A percentile compares a stretch with the other conserved stretches of the same genome.
Conservation (phyloP, 108 stramenopile species). For the Parmales sp. region DNA sequence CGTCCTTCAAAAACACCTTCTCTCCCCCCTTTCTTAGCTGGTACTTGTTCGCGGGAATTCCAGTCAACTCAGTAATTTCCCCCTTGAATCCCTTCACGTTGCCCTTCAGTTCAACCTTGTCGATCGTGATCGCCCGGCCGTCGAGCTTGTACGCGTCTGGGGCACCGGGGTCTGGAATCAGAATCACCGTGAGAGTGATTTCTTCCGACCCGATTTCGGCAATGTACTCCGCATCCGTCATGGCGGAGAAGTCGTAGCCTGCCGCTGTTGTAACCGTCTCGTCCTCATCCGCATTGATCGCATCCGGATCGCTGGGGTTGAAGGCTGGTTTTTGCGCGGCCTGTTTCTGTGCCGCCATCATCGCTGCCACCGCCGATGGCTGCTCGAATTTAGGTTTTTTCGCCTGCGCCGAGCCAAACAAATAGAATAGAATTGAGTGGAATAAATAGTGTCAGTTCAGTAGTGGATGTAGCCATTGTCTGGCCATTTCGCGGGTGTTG, state of each 20-base stretch:
- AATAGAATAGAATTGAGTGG: too few species aligned
- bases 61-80: conserved; percentile 44
- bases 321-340: too few species aligned
- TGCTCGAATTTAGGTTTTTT: too few species aligned
- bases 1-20: conserved; percentile 60
- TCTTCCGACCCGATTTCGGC: conserved; percentile 46
- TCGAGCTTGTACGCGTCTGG: conserved; percentile 67
- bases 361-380: too few species aligned
- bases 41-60: conserved; percentile 75
- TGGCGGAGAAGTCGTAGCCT: background rate
- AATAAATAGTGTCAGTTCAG: too few species aligned
- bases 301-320: too few species aligned
- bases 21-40: conserved; percentile 49
- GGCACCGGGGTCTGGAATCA: conserved; percentile 55
- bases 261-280: too few species aligned
- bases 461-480: too few species aligned
- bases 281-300: too few species aligned
- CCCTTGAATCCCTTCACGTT: conserved; percentile 64
- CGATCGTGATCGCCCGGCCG: conserved; percentile 61
- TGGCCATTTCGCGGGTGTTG: too few species aligned
- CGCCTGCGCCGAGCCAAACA: too few species aligned
- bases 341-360: too few species aligned
- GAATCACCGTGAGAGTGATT: conserved; percentile 46
- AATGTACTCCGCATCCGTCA: conserved; percentile 48
- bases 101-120: conserved; percentile 33